phyloP scores from a whole-genome alignment of 129 eudicot species.

The Flaveria sonorensis region DNA sequence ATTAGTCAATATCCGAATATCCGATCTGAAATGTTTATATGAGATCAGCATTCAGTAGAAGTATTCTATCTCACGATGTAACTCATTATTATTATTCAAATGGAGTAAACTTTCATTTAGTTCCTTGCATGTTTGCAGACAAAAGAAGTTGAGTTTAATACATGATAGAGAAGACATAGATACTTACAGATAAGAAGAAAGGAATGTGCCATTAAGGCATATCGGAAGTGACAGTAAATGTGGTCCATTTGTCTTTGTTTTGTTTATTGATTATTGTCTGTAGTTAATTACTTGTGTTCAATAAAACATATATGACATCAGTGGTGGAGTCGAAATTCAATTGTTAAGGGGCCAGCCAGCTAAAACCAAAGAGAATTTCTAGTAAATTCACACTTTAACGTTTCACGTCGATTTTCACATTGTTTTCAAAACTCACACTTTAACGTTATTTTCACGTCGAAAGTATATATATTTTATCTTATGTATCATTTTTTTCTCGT shows the following conservation, averaged over 20 bases:
- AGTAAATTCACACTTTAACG: not conserved
- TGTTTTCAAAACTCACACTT: too few relatives aligned
- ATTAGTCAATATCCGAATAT: too few relatives aligned
- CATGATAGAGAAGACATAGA: not conserved
- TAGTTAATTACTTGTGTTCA: constrained; percentile 7
- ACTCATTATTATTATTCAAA: too few relatives aligned
- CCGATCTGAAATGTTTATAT: too few relatives aligned
- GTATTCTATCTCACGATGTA: too few relatives aligned
- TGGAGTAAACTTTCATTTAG: too few relatives aligned
- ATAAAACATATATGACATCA: constrained; percentile 1
- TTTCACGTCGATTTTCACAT: too few relatives aligned
- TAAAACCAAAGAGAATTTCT: not conserved
- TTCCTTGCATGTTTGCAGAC: too few relatives aligned
- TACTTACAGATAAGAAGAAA: constrained; percentile 25
- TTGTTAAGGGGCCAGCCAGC: not conserved
- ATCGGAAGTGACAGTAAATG: not conserved
- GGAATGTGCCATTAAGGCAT: constrained; percentile 29
- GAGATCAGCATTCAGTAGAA: too few relatives aligned
- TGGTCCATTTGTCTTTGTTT: constrained; percentile 25
- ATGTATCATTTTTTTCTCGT: too few relatives aligned
- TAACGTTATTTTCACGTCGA: too few relatives aligned
- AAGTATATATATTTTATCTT: too few relatives aligned
- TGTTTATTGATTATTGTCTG: constrained; percentile 15
- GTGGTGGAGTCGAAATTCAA: not conserved
- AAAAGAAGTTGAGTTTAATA: not conserved